Percentiles rank a stretch among this genome's conserved stretches.
Evolutionary conservation across 1,284 basidiomycete genomes (phyloP).

Genomic region (Waitea zeae): DNA sequence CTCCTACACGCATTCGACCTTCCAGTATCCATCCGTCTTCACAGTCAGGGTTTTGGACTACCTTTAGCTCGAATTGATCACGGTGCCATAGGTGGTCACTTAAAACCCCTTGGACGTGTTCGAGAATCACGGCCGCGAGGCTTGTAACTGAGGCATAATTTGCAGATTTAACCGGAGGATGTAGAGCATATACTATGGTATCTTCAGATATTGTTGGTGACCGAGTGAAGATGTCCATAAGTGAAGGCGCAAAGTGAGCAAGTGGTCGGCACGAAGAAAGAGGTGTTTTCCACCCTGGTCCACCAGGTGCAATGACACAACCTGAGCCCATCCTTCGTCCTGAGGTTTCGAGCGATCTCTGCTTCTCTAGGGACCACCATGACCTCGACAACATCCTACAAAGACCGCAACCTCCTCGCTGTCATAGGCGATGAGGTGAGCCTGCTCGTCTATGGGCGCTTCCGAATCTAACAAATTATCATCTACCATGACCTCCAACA

Average conservation of each 20-base stretch:
- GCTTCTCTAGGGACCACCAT: too few relatives aligned
- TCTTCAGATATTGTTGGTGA: constrained; percentile 71
- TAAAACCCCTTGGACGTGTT: constrained; percentile 39
- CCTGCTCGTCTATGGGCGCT: constrained; percentile 1
- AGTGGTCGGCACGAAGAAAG: too few relatives aligned
- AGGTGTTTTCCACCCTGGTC: too few relatives aligned
- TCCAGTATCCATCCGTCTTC: constrained; percentile 36
- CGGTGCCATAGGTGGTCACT: constrained; percentile 75
- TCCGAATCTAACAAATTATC: not conserved
- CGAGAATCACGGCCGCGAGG: constrained; percentile 51
- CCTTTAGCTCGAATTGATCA: constrained; percentile 72
- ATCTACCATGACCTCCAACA: not conserved
- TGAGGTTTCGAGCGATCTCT: too few relatives aligned
- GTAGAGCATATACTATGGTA: constrained; percentile 59
- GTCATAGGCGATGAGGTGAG: constrained; percentile 90
- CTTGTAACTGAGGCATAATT: constrained; percentile 48
- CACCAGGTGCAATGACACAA: too few relatives aligned
- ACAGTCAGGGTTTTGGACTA: constrained; percentile 27
- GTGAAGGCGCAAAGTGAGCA: too few relatives aligned
- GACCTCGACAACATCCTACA: constrained; percentile 41
- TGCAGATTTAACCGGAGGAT: constrained; percentile 31
- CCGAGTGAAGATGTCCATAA: constrained; percentile 42
- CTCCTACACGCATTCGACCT: constrained; percentile 76
- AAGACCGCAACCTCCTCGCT: constrained; percentile 77
- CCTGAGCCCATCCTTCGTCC: too few relatives aligned